Evolutionary conservation across 208 protist genomes (phyloP).

Genomic region (Herpetomonas tarakana): DNA sequence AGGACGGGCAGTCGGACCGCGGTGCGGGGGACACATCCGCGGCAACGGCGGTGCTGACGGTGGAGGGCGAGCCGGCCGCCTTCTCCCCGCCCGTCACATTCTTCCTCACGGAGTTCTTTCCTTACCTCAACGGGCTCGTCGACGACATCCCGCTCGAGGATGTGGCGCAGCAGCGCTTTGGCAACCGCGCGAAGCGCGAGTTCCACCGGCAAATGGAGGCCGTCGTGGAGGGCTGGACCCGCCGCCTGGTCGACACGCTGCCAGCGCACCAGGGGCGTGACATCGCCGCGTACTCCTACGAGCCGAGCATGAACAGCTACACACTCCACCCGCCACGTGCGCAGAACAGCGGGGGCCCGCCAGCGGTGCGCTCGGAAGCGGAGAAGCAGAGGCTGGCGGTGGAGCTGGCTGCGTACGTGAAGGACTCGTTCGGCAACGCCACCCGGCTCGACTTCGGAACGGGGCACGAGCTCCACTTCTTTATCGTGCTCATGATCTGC

Average conservation of each 20-base stretch:
- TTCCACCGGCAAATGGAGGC: constrained; percentile 63
- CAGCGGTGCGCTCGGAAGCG: constrained; percentile 9
- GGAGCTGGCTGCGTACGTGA: constrained; percentile 92
- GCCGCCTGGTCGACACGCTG: constrained; percentile 44
- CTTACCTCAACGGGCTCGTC: constrained; percentile 43
- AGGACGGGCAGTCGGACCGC: constrained; percentile 3
- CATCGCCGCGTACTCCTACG: not conserved
- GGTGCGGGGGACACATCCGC: not conserved
- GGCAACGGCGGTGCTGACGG: not conserved
- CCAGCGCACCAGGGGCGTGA: constrained; percentile 4
- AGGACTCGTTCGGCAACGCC: constrained; percentile 94
- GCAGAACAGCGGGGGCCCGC: not conserved
- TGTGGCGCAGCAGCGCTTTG: constrained; percentile 79
- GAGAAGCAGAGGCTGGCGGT: constrained; percentile 26
- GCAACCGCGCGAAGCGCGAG: constrained; percentile 80
- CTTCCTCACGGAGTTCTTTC: constrained; percentile 51
- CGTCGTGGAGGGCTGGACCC: constrained; percentile 40
- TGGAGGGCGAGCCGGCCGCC: constrained; percentile 10
- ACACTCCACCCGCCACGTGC: not conserved
- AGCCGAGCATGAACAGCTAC: not conserved
- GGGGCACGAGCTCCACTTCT: constrained; percentile 98
- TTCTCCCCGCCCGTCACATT: constrained; percentile 37
- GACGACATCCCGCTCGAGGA: constrained; percentile 75
- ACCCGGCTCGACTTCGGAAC: constrained; percentile 99
- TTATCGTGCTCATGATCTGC: constrained; percentile 91